Conservation (phyloP, 495 filamentous ascomycete species). For the Niebla homalea region DNA sequence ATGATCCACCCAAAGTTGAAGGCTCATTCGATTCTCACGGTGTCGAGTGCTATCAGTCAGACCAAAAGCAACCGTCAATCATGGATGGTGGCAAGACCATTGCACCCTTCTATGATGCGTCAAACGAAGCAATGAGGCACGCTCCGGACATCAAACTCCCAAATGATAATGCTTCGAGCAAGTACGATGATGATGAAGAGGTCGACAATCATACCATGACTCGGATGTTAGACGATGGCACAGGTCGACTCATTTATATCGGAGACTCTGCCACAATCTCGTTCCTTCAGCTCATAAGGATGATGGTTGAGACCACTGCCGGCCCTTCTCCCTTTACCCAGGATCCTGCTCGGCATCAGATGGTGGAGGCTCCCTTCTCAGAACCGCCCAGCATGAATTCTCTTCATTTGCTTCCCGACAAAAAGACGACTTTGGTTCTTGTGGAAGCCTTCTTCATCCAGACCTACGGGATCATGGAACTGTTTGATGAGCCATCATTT, state of each 20-base stretch:
- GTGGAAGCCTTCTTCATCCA: constrained; percentile 43
- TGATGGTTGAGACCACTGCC: constrained; percentile 54
- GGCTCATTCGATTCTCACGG: no score
- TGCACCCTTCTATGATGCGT: no score
- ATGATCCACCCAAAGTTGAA: no score
- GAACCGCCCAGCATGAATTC: constrained; percentile 31
- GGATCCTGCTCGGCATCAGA: constrained; percentile 54
- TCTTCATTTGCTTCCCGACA: constrained; percentile 40
- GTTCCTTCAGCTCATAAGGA: constrained; percentile 57
- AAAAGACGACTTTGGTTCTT: constrained; percentile 38
- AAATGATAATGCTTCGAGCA: no score
- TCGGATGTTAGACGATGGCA: constrained; percentile 47
- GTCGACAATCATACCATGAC: constrained; percentile 41
- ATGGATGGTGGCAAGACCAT: no score
- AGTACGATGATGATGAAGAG: constrained; percentile 37
- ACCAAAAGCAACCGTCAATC: no score
- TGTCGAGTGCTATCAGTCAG: no score
- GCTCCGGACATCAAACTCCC: no score
- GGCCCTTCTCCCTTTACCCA: constrained; percentile 54
- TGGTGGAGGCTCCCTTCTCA: constrained; percentile 47
- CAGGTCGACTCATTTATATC: constrained; percentile 48
- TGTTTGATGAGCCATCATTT: constrained; percentile 40
- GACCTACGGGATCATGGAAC: constrained; percentile 43
- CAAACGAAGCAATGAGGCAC: no score
- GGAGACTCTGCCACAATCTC: constrained; percentile 62